These are phyloP conservation scores for Paracamarosporium sp. DNA, from an alignment of 2,329 filamentous ascomycete genomes.

Conservation along the genomic window DNA sequence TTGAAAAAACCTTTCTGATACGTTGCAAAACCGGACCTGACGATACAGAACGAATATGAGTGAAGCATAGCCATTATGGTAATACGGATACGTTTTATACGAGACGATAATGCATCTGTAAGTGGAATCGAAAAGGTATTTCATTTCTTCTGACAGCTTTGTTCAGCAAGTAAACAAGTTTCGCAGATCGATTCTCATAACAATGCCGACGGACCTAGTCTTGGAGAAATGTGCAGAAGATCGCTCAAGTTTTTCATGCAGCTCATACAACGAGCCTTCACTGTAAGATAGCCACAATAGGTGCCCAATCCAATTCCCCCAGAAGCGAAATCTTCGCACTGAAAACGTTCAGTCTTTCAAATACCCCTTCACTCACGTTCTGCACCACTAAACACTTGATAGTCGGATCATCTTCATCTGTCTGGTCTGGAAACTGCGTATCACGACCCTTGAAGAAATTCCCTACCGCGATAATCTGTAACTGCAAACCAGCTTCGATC, in stretches of 20 bases:
- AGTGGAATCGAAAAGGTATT: too few relatives aligned
- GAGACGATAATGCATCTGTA: too few relatives aligned
- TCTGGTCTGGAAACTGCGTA: neutral
- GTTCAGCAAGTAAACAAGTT: too few relatives aligned
- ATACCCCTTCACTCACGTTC: neutral
- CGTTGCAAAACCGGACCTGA: too few relatives aligned
- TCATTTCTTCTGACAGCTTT: too few relatives aligned
- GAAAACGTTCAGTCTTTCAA: conserved; percentile 2
- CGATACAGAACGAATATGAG: too few relatives aligned
- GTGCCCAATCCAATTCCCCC: conserved; percentile 2
- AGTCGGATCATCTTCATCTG: conserved; percentile 5
- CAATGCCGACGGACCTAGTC: too few relatives aligned
- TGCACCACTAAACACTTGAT: conserved; percentile 3
- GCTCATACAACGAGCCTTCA: neutral
- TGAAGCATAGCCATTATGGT: too few relatives aligned
- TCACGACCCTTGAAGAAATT: neutral
- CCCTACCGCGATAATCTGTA: conserved; percentile 1
- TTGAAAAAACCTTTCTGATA: too few relatives aligned
- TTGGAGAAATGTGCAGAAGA: too few relatives aligned
- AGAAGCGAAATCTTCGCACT: neutral
- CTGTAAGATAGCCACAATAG: conserved; percentile 46
- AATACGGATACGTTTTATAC: too few relatives aligned
- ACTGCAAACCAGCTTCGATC: neutral
- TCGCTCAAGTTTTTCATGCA: neutral
- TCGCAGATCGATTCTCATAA: too few relatives aligned